These are phyloP conservation scores for Fusarium humuli DNA, from an alignment of 2,329 filamentous ascomycete species.

Conservation along the genomic window DNA sequence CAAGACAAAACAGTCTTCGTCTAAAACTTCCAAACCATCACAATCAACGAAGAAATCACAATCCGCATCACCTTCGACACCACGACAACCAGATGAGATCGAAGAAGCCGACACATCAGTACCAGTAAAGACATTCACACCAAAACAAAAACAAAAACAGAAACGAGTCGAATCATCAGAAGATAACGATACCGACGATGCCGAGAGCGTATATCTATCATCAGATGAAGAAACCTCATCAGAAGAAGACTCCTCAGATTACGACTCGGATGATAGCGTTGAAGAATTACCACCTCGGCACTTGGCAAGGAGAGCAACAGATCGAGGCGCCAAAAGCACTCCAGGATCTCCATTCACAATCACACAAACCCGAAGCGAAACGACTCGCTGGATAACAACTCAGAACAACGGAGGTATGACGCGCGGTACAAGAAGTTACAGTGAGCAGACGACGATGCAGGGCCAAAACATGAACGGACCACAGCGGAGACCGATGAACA, in stretches of 20 bases:
- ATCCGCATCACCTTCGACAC: not conserved
- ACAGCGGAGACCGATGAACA: conserved; percentile 14
- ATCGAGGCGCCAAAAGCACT: conserved; percentile 4
- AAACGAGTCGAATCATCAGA: conserved; percentile 25
- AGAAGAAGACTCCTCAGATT: conserved; percentile 31
- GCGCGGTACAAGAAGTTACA: conserved; percentile 35
- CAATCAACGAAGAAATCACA: conserved; percentile 5
- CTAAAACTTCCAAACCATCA: conserved; percentile 6
- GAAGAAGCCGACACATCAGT: conserved; percentile 27
- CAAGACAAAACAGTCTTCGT: conserved; percentile 5
- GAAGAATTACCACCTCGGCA: conserved; percentile 28
- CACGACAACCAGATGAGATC: conserved; percentile 35
- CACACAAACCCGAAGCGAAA: conserved; percentile 37
- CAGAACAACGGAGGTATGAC: conserved; percentile 28
- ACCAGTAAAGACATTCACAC: conserved; percentile 10
- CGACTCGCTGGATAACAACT: conserved; percentile 41
- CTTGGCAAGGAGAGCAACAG: conserved; percentile 23
- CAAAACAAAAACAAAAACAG: conserved; percentile 12
- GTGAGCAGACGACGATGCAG: conserved; percentile 40
- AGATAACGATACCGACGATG: conserved; percentile 21
- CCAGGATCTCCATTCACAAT: conserved; percentile 25
- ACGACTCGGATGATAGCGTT: conserved; percentile 24
- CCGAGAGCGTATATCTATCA: conserved; percentile 41
- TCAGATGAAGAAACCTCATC: conserved; percentile 29
- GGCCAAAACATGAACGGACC: conserved; percentile 21